These are phyloP conservation scores for Sarcodon aspratus DNA, from an alignment of 768 basidiomycete species.

Conservation along the genomic window DNA sequence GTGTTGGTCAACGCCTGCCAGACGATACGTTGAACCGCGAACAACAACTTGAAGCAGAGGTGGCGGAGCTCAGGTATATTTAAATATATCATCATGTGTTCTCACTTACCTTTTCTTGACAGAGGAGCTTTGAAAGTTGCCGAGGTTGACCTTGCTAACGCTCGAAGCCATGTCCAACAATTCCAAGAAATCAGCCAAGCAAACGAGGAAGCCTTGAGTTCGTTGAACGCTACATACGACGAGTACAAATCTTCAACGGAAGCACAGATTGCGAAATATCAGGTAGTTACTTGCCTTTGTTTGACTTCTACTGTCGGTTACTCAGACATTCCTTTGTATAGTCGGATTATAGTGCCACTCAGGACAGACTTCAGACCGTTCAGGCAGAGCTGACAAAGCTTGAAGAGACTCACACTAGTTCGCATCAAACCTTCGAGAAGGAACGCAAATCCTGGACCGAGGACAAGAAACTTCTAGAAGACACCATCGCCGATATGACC, in stretches of 20 bases:
- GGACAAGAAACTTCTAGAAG: slow-evolving; percentile 78
- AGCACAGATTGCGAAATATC: slow-evolving; percentile 49
- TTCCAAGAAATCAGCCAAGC: slow-evolving; percentile 81
- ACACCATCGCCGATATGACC: slow-evolving; percentile 71
- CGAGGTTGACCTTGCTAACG: slow-evolving; percentile 64
- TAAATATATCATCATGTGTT: neutral
- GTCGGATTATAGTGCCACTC: slow-evolving; percentile 54
- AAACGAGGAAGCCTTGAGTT: slow-evolving; percentile 64
- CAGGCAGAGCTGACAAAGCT: slow-evolving; percentile 43
- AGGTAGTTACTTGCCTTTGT: slow-evolving; percentile 33
- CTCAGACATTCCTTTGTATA: slow-evolving; percentile 15
- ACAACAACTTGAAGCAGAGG: slow-evolving; percentile 73
- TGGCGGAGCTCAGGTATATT: slow-evolving; percentile 71
- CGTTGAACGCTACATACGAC: slow-evolving; percentile 63
- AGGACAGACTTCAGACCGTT: slow-evolving; percentile 45
- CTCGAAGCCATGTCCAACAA: slow-evolving; percentile 66
- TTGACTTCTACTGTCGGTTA: neutral
- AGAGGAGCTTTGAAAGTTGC: slow-evolving; percentile 70
- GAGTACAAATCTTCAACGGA: slow-evolving; percentile 71
- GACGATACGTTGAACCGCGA: slow-evolving; percentile 49
- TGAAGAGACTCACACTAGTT: slow-evolving; percentile 37
- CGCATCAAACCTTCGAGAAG: slow-evolving; percentile 53
- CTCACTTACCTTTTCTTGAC: neutral
- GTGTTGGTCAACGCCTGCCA: slow-evolving; percentile 18
- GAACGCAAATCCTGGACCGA: slow-evolving; percentile 62